Percentiles rank a stretch among this genome's conserved stretches.
Conservation (phyloP, 345 rosid species). For the Rubroshorea leprosula region DNA sequence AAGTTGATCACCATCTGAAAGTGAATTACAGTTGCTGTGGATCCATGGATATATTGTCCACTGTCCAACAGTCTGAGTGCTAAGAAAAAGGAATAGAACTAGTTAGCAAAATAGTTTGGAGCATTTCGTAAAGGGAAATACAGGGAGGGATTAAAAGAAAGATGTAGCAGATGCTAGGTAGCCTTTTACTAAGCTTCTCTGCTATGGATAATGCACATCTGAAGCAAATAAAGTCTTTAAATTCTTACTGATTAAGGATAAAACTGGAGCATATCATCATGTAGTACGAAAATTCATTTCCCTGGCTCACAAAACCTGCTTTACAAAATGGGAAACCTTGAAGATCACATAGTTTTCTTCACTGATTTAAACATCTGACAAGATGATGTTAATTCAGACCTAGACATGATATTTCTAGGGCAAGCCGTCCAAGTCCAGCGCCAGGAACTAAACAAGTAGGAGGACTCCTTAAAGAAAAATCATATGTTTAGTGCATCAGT, state of each 20-base stretch:
- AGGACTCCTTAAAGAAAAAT: constrained; percentile 41
- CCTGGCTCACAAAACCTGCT: constrained; percentile 95
- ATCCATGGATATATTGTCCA: constrained; percentile 98
- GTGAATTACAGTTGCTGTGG: constrained; percentile 93
- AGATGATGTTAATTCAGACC: constrained; percentile 40
- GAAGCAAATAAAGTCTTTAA: constrained; percentile 9
- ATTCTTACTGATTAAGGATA: constrained; percentile 82
- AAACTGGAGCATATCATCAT: constrained; percentile 99
- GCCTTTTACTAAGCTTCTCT: neutral
- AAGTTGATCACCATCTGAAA: constrained; percentile 83
- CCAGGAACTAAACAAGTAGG: constrained; percentile 97
- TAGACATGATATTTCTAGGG: constrained; percentile 88
- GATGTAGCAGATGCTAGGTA: constrained; percentile 1
- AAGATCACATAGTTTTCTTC: neutral
- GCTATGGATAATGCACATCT: constrained; percentile 2
- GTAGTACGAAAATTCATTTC: constrained; percentile 98
- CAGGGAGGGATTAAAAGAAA: neutral
- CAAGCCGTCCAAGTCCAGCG: constrained; percentile 97
- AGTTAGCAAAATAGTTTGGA: neutral
- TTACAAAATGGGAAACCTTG: constrained; percentile 18
- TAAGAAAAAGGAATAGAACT: constrained; percentile 23
- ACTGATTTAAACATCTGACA: neutral
- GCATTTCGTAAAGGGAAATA: neutral
- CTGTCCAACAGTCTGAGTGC: constrained; percentile 53
- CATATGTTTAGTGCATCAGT: constrained; percentile 13